Percentiles rank a stretch among this genome's conserved stretches.
These are phyloP conservation scores for Petrea volubilis DNA, from an alignment of 257 asterid species.

Conservation along the genomic window DNA sequence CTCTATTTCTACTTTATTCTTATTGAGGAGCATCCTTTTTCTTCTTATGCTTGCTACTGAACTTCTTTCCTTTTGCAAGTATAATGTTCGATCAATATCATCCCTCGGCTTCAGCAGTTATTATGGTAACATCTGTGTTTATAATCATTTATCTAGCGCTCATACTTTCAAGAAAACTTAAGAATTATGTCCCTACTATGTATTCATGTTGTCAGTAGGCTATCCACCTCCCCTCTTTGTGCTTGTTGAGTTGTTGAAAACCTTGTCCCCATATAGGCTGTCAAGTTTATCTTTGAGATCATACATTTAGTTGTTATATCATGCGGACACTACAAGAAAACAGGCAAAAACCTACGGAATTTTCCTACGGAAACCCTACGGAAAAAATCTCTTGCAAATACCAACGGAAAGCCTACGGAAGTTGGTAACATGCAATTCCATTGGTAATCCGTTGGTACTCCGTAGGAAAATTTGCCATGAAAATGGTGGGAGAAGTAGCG, in stretches of 20 bases:
- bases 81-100: conserved; percentile 95
- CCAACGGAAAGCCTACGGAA: too few relatives aligned
- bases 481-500: too few relatives aligned
- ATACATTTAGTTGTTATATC: neutral
- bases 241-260: conserved; percentile 12
- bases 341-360: too few relatives aligned
- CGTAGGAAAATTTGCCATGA: too few relatives aligned
- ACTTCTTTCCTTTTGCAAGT: conserved; percentile 48
- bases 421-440: too few relatives aligned
- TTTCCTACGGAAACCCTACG: too few relatives aligned
- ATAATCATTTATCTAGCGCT: conserved; percentile 17
- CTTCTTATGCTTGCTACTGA: conserved; percentile 19
- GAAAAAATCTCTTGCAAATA: too few relatives aligned
- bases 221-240: neutral
- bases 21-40: neutral
- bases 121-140: conserved; percentile 56
- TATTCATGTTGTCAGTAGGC: neutral
- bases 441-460: too few relatives aligned
- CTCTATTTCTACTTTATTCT: conserved; percentile 5
- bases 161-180: conserved; percentile 5
- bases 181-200: neutral
- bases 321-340: too few relatives aligned
- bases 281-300: neutral
- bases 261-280: neutral
- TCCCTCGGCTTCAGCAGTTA: conserved; percentile 88